Conservation (phyloP, 306 rosid genomes). For the Senna tora region DNA sequence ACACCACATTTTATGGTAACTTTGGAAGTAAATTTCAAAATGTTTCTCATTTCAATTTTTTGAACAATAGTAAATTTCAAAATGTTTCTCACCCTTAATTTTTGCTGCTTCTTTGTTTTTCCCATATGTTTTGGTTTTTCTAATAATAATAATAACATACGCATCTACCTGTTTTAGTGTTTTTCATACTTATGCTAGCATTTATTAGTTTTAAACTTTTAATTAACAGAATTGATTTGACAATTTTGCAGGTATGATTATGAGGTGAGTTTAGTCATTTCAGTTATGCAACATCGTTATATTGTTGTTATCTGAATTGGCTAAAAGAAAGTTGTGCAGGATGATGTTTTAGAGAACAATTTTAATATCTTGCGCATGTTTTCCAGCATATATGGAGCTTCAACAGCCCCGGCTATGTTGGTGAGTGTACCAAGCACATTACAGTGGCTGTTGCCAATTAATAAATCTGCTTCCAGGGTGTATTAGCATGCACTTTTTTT, state of each 20-base stretch:
- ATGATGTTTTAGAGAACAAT: slow-evolving; percentile 84
- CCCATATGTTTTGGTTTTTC: slow-evolving; percentile 19
- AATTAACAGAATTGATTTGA: slow-evolving; percentile 43
- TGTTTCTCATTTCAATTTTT: slow-evolving; percentile 21
- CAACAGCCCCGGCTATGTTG: slow-evolving; percentile 74
- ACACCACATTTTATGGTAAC: background rate
- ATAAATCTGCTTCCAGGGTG: slow-evolving; percentile 13
- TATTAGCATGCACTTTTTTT: slow-evolving; percentile 3
- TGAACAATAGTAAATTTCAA: background rate
- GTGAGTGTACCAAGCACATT: slow-evolving; percentile 51
- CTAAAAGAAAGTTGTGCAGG: slow-evolving; percentile 54
- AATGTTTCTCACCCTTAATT: background rate
- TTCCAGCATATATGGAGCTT: slow-evolving; percentile 72
- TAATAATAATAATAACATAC: slow-evolving; percentile 34
- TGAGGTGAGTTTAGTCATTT: slow-evolving; percentile 62
- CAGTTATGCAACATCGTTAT: slow-evolving; percentile 1
- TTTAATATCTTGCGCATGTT: slow-evolving; percentile 91
- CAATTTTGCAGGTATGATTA: slow-evolving; percentile 82
- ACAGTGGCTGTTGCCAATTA: slow-evolving; percentile 21
- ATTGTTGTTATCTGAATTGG: slow-evolving; percentile 23
- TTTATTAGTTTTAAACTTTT: slow-evolving; percentile 41
- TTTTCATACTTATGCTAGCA: slow-evolving; percentile 35
- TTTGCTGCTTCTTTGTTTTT: slow-evolving; percentile 22
- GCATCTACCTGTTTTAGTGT: too few species aligned
- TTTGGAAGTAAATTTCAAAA: slow-evolving; percentile 9